These are phyloP conservation scores for Cystofilobasidium ferigula DNA, from an alignment of 768 basidiomycete genomes.

Conservation along the genomic window DNA sequence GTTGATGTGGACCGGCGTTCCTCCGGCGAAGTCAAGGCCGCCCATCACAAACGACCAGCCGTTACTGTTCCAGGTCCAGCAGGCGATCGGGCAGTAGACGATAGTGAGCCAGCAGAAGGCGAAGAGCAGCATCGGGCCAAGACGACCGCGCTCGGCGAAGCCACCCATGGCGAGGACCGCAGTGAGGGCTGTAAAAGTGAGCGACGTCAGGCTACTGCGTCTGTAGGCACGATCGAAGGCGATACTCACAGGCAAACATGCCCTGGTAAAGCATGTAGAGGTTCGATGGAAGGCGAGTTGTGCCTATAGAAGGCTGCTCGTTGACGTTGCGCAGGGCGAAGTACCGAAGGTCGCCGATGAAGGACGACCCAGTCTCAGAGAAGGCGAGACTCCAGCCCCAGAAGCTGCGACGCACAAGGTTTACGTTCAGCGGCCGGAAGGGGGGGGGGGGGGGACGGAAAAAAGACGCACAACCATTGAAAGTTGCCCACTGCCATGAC, in stretches of 20 bases:
- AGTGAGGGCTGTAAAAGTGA: too few relatives aligned
- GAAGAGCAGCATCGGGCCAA: constrained; percentile 65
- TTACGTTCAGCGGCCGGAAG: constrained; percentile 1
- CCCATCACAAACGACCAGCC: constrained; percentile 70
- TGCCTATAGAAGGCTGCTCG: constrained; percentile 47
- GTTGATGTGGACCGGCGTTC: constrained; percentile 65
- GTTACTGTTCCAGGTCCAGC: constrained; percentile 60
- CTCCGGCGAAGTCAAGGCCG: constrained; percentile 26
- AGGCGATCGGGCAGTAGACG: constrained; percentile 68
- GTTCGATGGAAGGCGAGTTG: constrained; percentile 66
- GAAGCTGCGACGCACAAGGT: too few relatives aligned
- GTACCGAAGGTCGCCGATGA: constrained; percentile 73
- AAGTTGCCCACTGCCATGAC: constrained; percentile 38
- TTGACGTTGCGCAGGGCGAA: constrained; percentile 45
- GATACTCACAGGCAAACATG: constrained; percentile 36
- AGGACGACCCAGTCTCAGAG: constrained; percentile 50
- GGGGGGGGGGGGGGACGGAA: neutral
- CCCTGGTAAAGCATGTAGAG: constrained; percentile 49
- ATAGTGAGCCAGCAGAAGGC: constrained; percentile 74
- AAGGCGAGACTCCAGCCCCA: constrained; percentile 88
- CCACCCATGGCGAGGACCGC: constrained; percentile 39
- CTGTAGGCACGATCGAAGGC: too few relatives aligned
- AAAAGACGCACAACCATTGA: constrained; percentile 36
- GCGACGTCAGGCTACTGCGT: too few relatives aligned
- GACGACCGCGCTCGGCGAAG: constrained; percentile 73